phyloP scores from a whole-genome alignment of 73 alveolate species.

The Effrenium voratum region DNA sequence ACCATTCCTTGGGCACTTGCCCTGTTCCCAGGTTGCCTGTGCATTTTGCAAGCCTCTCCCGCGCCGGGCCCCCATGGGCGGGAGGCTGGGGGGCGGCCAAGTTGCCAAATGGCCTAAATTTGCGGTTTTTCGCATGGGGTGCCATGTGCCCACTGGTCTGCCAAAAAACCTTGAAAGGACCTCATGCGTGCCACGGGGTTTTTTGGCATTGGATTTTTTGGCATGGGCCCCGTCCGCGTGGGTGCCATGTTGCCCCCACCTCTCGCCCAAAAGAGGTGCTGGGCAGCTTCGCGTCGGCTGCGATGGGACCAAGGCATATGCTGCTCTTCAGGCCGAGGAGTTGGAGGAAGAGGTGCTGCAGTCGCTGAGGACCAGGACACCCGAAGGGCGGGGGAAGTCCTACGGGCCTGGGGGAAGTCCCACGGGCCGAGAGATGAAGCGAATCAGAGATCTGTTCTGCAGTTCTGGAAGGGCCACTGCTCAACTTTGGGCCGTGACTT shows the following conservation, averaged over 20 bases:
- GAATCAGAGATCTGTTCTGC: background rate
- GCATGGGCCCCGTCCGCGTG: background rate
- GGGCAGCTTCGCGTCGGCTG: background rate
- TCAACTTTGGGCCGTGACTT: background rate
- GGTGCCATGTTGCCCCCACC: background rate
- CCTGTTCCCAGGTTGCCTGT: too few relatives aligned
- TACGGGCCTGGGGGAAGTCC: background rate
- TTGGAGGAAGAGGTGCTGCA: conserved; percentile 14
- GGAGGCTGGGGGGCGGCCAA: too few relatives aligned
- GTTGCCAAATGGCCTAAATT: too few relatives aligned
- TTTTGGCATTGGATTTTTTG: too few relatives aligned
- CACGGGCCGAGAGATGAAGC: background rate
- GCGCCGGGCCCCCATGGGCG: too few relatives aligned
- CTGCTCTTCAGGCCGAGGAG: background rate
- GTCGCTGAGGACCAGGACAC: conserved; percentile 18
- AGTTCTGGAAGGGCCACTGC: background rate
- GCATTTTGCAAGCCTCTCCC: too few relatives aligned
- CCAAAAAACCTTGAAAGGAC: too few relatives aligned
- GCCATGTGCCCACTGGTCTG: too few relatives aligned
- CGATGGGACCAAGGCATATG: background rate
- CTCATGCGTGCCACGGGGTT: too few relatives aligned
- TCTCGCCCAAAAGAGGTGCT: background rate
- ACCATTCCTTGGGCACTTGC: too few relatives aligned
- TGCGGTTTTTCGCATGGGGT: too few relatives aligned
- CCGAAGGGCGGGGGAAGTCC: background rate